Conservation (phyloP, 1,284 basidiomycete species). For the Retiboletus fuscus region DNA sequence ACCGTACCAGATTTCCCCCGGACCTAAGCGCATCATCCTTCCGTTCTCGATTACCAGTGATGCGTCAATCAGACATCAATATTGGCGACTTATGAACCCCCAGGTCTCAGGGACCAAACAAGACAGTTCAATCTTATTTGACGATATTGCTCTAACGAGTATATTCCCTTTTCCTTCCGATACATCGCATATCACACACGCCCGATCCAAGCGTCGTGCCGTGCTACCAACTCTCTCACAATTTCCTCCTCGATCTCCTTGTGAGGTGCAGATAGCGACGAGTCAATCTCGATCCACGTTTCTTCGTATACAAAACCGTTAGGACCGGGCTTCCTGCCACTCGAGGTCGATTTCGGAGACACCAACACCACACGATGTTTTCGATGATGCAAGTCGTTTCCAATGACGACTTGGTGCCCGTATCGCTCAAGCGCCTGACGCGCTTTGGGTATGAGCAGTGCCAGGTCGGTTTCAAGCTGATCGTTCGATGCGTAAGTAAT, state of each 20-base stretch:
- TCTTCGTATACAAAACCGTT: constrained; percentile 54
- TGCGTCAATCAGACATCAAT: no score
- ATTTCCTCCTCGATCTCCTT: constrained; percentile 96
- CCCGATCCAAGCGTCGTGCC: constrained; percentile 80
- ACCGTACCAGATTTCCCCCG: no score
- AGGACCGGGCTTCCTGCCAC: constrained; percentile 49
- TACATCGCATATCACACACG: not conserved
- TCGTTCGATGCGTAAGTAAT: constrained; percentile 8
- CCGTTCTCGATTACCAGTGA: no score
- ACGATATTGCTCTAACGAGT: not conserved
- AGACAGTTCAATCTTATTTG: no score
- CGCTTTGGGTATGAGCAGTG: constrained; percentile 91
- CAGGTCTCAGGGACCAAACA: no score
- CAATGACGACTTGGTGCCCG: constrained; percentile 97
- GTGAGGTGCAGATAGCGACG: constrained; percentile 53
- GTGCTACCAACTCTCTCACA: constrained; percentile 75
- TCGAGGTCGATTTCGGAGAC: constrained; percentile 51
- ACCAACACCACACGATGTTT: constrained; percentile 96
- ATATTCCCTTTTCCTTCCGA: not conserved
- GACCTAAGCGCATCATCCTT: no score
- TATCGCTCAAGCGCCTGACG: constrained; percentile 89
- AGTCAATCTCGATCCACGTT: constrained; percentile 79
- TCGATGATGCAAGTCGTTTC: constrained; percentile 90
- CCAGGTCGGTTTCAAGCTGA: constrained; percentile 92
- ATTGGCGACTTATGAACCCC: no score